Conservation (phyloP, 306 rosid genomes). For the Trifolium fragiferum region DNA sequence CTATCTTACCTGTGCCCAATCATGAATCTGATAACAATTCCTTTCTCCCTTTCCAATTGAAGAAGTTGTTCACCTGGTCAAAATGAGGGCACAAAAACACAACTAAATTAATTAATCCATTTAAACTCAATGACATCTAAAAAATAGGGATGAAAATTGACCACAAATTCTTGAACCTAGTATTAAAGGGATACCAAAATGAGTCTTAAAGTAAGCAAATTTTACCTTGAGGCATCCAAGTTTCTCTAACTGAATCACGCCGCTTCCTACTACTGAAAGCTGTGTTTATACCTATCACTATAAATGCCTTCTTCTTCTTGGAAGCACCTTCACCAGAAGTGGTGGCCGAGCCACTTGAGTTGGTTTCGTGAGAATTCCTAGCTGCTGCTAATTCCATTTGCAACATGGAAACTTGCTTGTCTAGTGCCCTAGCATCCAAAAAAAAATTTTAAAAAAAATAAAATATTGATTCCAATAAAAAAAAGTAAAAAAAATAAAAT, state of each 20-base stretch:
- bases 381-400: slow-evolving; percentile 83
- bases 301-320: slow-evolving; percentile 68
- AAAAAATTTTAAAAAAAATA: slow-evolving; percentile 32
- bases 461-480: slow-evolving; percentile 11
- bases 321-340: slow-evolving; percentile 41
- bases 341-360: slow-evolving; percentile 50
- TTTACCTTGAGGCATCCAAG: slow-evolving; percentile 99
- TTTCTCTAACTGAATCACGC: slow-evolving; percentile 96
- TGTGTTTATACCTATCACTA: slow-evolving; percentile 95
- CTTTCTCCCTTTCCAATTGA: slow-evolving; percentile 92
- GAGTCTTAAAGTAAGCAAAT: background rate
- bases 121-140: background rate
- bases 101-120: slow-evolving; percentile 28
- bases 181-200: slow-evolving; percentile 3
- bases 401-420: slow-evolving; percentile 83
- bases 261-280: slow-evolving; percentile 98
- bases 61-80: slow-evolving; percentile 80
- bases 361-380: slow-evolving; percentile 65
- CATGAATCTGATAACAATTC: slow-evolving; percentile 92
- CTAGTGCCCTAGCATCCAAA: slow-evolving; percentile 66
- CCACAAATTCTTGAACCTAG: background rate
- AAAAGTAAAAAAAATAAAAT: background rate
- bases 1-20: slow-evolving; percentile 91
- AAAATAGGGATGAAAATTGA: slow-evolving; percentile 29
- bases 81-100: slow-evolving; percentile 7